A percentile compares a stretch with the other conserved stretches of the same genome.
Conservation (phyloP, 129 eudicot genomes). For the Cynara cardunculus region DNA sequence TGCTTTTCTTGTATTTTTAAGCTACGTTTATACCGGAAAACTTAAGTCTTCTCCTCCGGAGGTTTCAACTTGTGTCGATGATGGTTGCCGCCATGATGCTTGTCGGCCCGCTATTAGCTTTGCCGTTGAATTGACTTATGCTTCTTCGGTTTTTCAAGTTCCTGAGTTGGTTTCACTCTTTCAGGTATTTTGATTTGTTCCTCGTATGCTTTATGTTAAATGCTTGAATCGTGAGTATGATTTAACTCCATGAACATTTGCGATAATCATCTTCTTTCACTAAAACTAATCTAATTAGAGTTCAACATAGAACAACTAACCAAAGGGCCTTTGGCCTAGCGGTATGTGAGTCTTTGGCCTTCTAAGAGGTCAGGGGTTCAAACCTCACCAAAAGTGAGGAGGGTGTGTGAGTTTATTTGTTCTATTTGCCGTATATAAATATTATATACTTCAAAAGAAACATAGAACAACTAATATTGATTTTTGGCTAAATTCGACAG, state of each 20-base stretch:
- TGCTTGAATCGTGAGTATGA: neutral
- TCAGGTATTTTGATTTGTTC: conserved; percentile 45
- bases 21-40: conserved; percentile 77
- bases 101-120: conserved; percentile 77
- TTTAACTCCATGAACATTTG: neutral
- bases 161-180: conserved; percentile 58
- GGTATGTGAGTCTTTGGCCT: too few relatives aligned
- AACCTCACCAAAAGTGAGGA: too few relatives aligned
- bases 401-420: too few relatives aligned
- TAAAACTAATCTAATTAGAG: too few relatives aligned
- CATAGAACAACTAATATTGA: too few relatives aligned
- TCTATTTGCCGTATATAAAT: too few relatives aligned
- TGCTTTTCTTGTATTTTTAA: conserved; percentile 55
- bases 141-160: conserved; percentile 59
- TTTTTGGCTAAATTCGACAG: too few relatives aligned
- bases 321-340: too few relatives aligned
- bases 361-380: too few relatives aligned
- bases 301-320: too few relatives aligned
- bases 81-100: conserved; percentile 64
- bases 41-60: conserved; percentile 60
- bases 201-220: neutral
- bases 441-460: too few relatives aligned
- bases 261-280: too few relatives aligned
- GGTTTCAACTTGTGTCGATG: conserved; percentile 78
- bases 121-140: conserved; percentile 76